Evolutionary conservation across 495 filamentous ascomycete species (phyloP), one percentile per base, ranked within the genome.

Genomic region (Penicillium nucicola): DNA sequence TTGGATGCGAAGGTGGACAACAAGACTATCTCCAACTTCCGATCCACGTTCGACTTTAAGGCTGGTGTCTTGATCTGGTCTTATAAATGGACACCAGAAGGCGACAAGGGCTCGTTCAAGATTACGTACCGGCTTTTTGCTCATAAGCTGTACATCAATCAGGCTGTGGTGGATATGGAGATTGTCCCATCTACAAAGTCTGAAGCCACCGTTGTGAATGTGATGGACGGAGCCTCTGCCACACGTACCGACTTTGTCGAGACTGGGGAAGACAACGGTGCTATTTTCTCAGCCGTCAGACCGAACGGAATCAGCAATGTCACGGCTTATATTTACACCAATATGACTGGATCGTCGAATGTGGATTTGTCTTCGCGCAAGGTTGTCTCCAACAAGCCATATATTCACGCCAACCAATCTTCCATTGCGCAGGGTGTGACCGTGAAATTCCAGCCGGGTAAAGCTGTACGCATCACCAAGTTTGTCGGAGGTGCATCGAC

Each of bases 71-170:
- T 83, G 43, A 77, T 71, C 2, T 90, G 87, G 80, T 68, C 67
- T 1, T 87, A 87, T 50, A 81, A 63, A 17, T 92, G 88, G 88
- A 79, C 72, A 2, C 88, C 87, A 2, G 51, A 56, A 5, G 69
- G 71, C 11, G 55, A 65, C 43, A 78, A 62, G 40, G 68, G 70
- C 1, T 72, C 76, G 0, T 83, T 80, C 50, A 62, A 78, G 14
- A 69, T 89, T 37, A 72, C 63, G 12, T 87, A 84, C 62, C 74
- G 77, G 13, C 74, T 84, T 35, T 81, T 86, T 50, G 73, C 79
- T 9, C 73, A 85, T 61, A 85, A 85, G 61, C 66, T 84, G 31
- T 72, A 80, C 39, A 64, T 84, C 52, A 86, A 85, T 48, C 79
- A 82, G 55, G 83, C 79, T 4, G 74, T 80, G n/a, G 78, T 86